Base-by-base conservation (phyloP, 805 yeast species). In the Ogataea saltuana region DNA sequence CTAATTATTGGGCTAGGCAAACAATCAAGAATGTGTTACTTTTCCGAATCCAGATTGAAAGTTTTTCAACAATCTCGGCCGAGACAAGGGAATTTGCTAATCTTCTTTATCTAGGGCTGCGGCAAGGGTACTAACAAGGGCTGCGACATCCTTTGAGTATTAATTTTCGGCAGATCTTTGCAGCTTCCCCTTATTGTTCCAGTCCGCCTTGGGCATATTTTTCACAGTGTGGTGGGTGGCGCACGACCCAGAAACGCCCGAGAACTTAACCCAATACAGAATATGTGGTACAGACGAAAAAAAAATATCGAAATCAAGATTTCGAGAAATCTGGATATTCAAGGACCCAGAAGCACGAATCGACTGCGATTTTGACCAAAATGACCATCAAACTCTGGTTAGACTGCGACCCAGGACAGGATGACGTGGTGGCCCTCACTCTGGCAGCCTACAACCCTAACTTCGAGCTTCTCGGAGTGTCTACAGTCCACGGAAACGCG, bases 351-450 rank as follows among this genome's bases (percentile, higher is more conserved):
- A n/a, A n/a, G n/a, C n/a, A n/a, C n/a, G n/a, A n/a, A n/a, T n/a
- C n/a, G n/a, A n/a, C n/a, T n/a, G n/a, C n/a, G n/a, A n/a, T n/a
- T n/a, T 22, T 22, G 10, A 22, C 6, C 37, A 22, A 27, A 13
- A 12, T 31, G 34, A 17, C 28, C 20, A 75, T 81, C 16, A 95
- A 95, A 0, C 56, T 88, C 4, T 88, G 96, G 96, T 63, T 88
- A 10, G 96, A 88, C 64, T 88, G 96, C 62, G 96, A 88, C 58
- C 95, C 96, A 0, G 96, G 96, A 1, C 93, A 85, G 56, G 96
- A 88, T 58, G 97, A 88, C 55, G 83, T 86, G 1, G 74, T 86
- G 33, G 96, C 93, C 4, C 70, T 88, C 6, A 65, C 85, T 8
- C 50, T 88, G 19, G 79, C 87, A 0, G 67, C 78, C 6, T 77